Base-by-base conservation (phyloP, 2,329 filamentous ascomycete genomes). In the Claviceps sp. region DNA sequence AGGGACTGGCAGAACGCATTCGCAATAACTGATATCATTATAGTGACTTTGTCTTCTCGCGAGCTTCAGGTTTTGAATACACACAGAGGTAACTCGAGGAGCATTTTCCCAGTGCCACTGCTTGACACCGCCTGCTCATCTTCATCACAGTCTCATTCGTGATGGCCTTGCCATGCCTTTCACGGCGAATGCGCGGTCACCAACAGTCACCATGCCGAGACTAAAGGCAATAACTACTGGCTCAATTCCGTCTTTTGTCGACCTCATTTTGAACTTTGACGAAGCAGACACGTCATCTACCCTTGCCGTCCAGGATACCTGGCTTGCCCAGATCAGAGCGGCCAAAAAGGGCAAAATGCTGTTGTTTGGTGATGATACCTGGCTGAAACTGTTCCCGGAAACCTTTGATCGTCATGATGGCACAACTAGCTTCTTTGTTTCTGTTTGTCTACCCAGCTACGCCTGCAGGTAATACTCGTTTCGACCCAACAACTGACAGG, bases 341-440 rank as follows among this genome's bases (percentile, higher is more conserved):
- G 85, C 81, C 60, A 71, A 73, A 23, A 66, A 71, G 17, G 88
- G 87, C 20, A 89, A 87, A 61, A 75, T 97, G 55, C 74, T 96
- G 64, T 93, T 98, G 84, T 96, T 93, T 63, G 93, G 93, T 47
- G 93, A 98, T 62, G 93, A 98, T 66, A 98, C 93, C 20, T 98
- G 93, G 94, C 72, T 98, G 59, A 97, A 96, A 71, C 75, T 98
- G 14, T 98, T 98, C 61, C 93, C 93, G 1, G 81, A 79, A 16
- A 88, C 85, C 47, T 98, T 98, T 70, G 81, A 84, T 59, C 82
- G 90, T 42, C 76, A 82, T 49, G 94, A 98, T 67, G 93, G 94
- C 47, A 98, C 93, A 2, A 89, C 89, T 52, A 97, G 91, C 70
- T 98, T 98, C 68, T 98, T 97, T 68, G 93, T 98, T 60, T 89